Evolutionary conservation across 1,139 yeast species (phyloP).

Genomic region (Petasospora rhodanensis): DNA sequence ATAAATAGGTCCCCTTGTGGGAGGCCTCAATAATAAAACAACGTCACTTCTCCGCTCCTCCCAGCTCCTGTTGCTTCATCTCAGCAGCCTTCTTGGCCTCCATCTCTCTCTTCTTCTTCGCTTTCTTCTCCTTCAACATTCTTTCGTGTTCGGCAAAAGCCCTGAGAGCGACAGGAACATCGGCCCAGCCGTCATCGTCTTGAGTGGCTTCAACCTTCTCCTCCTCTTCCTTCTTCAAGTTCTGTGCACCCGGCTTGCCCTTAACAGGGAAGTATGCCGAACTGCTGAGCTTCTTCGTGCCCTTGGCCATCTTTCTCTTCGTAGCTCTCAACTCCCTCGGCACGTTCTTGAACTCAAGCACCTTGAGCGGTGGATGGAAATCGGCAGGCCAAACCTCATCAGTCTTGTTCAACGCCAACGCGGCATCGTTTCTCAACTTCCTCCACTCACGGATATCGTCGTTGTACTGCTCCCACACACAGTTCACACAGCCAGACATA

Average conservation of each 20-base stretch:
- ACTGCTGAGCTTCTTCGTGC: constrained; percentile 24
- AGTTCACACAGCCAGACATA: constrained; percentile 94
- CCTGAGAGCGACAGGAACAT: constrained; percentile 68
- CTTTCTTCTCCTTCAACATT: constrained; percentile 44
- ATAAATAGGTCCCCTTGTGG: no score
- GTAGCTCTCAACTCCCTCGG: constrained; percentile 31
- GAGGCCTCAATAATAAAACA: no score
- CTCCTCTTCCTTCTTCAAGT: constrained; percentile 21
- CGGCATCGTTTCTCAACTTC: constrained; percentile 54
- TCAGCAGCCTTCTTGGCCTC: constrained; percentile 11
- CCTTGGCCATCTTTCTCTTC: constrained; percentile 21
- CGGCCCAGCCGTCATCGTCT: constrained; percentile 53
- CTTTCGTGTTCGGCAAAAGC: constrained; percentile 85
- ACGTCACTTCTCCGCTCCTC: no score
- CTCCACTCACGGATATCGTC: constrained; percentile 89
- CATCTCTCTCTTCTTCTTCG: constrained; percentile 17
- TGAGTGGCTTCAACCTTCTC: constrained; percentile 25
- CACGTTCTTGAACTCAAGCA: constrained; percentile 35
- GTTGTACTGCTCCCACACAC: constrained; percentile 92
- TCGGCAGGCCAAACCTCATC: constrained; percentile 75
- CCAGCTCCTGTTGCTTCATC: background rate
- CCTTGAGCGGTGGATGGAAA: constrained; percentile 66
- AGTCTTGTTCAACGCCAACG: constrained; percentile 41
- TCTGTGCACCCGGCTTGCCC: constrained; percentile 32
- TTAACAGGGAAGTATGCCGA: constrained; percentile 29